A percentile compares a stretch with the other conserved stretches of the same genome.
Conservation (phyloP, 257 asterid genomes). For the Solanum piurae region DNA sequence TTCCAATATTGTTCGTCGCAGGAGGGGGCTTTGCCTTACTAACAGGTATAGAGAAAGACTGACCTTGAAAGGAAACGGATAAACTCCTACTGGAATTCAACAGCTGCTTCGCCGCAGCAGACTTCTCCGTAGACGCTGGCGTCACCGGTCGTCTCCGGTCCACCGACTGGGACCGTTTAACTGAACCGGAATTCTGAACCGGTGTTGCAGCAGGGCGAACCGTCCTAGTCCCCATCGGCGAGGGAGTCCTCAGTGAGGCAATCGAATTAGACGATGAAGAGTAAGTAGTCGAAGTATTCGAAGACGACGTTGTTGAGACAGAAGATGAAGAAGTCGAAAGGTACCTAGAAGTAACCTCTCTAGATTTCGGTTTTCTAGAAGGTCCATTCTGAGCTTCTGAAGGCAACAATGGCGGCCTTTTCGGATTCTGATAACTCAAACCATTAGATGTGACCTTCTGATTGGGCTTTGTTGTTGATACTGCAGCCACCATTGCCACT, state of each 20-base stretch:
- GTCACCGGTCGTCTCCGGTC: slow-evolving; percentile 25
- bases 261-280: slow-evolving; percentile 9
- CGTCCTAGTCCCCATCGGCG: slow-evolving; percentile 33
- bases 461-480: slow-evolving; percentile 30
- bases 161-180: slow-evolving; percentile 18
- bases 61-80: slow-evolving; percentile 85
- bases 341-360: slow-evolving; percentile 57
- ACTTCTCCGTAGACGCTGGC: slow-evolving; percentile 46
- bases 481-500: slow-evolving; percentile 53
- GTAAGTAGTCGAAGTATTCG: slow-evolving; percentile 33
- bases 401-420: slow-evolving; percentile 54
- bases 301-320: slow-evolving; percentile 55
- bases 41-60: slow-evolving; percentile 41
- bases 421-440: slow-evolving; percentile 18
- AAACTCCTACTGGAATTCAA: slow-evolving; percentile 53
- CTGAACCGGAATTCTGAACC: not conserved
- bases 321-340: slow-evolving; percentile 52
- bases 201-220: slow-evolving; percentile 20
- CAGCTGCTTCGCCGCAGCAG: slow-evolving; percentile 46
- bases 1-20: slow-evolving; percentile 14
- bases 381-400: slow-evolving; percentile 49
- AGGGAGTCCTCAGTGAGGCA: slow-evolving; percentile 33
- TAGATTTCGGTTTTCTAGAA: slow-evolving; percentile 41
- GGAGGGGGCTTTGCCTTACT: slow-evolving; percentile 55
- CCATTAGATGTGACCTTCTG: slow-evolving; percentile 31